These are phyloP conservation scores for Backusella liffmaniae DNA, from an alignment of 192 early-diverging fungal species.

Conservation along the genomic window DNA sequence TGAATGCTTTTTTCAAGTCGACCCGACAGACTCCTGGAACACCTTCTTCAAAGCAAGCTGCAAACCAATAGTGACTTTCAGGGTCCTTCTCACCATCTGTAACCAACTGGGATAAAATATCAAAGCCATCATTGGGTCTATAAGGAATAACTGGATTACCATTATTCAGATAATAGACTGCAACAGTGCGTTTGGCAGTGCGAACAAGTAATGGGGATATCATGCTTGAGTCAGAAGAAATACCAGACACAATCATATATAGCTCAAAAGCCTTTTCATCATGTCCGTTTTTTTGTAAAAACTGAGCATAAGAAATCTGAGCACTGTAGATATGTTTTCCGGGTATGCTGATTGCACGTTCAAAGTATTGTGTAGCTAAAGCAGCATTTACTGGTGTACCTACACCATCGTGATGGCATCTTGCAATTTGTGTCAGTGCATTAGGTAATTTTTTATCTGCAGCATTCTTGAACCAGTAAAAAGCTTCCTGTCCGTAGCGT, in stretches of 20 bases:
- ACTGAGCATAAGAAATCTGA: conserved; percentile 25
- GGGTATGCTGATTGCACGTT: conserved; percentile 21
- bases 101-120: conserved; percentile 21
- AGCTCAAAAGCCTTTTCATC: conserved; percentile 28
- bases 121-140: conserved; percentile 22
- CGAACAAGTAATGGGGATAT: neutral
- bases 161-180: conserved; percentile 29
- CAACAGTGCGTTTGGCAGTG: conserved; percentile 28
- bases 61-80: conserved; percentile 34
- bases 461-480: conserved; percentile 39
- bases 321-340: conserved; percentile 17
- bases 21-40: conserved; percentile 8
- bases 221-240: neutral
- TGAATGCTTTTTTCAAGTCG: conserved; percentile 27
- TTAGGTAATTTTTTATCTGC: conserved; percentile 28
- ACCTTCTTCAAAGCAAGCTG: conserved; percentile 38
- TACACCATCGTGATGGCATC: conserved; percentile 36
- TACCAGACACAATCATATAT: conserved; percentile 17
- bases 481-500: conserved; percentile 17
- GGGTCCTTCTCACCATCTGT: conserved; percentile 15
- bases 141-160: conserved; percentile 21
- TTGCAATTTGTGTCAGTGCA: conserved; percentile 30
- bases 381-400: conserved; percentile 28
- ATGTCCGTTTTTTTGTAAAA: conserved; percentile 26
- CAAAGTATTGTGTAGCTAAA: conserved; percentile 27